Base-by-base conservation (phyloP, 352 stramenopile genomes). In the Phytophthora cajani region DNA sequence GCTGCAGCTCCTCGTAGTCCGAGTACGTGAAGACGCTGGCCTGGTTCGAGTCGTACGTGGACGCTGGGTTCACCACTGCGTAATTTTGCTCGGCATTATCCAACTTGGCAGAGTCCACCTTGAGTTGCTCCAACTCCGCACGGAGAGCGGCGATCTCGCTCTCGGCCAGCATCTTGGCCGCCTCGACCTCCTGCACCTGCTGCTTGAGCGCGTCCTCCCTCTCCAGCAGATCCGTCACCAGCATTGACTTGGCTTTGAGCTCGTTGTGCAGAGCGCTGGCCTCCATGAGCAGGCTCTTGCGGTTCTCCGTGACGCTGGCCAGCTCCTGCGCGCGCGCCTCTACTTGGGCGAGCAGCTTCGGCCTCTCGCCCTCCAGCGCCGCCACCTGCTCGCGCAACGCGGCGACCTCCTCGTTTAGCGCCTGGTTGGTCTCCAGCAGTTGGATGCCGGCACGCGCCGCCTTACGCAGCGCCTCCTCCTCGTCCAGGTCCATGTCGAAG, bases 371-470 rank as follows among this genome's bases (percentile, higher is more conserved):
- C 68, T 91, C 77, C 38, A 92, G 71, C 53, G 82, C 69, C 23
- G 71, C 71, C 58, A 91, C 68, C 51, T 93, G 85, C n/a, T 79
- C 73, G 9, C 80, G 82, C 44, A 95, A 69, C 12, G 85, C 82
- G 17, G 54, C 59, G 3, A 88, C 84, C 58, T 93, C 82, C 42
- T 84, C 78, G 36, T 88, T 73, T 7, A 95, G 71, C 55, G 89
- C 85, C 33, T 85, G 75, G 47, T 93, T 95, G 60, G 85, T 79
- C 72, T 95, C 87, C 52, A 95, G 65, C 38, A 95, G 65, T 55
- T 87, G 69, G 40, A 95, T 90, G 1, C 87, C 87, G 16, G 83
- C 83, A 40, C 87, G 85, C 11, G 85, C 87, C 33, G 87, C 84
- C 40, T 85, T 85, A 50, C 73, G 82, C 17, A 93, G 77, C 51